phyloP scores from a whole-genome alignment of 805 yeast genomes.

The Candida tammaniensis region DNA sequence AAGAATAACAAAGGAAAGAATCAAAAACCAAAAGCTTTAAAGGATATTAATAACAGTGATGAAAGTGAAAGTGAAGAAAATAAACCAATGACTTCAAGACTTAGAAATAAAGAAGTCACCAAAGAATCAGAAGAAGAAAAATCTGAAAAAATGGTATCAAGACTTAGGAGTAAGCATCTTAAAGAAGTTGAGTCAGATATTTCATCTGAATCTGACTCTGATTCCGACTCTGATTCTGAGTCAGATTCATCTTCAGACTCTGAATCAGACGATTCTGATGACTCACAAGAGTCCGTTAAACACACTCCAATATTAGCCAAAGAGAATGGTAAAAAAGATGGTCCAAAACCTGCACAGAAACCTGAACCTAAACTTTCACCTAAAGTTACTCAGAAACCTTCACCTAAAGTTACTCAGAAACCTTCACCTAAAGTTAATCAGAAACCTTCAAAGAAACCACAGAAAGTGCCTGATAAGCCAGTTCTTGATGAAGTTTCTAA shows the following conservation, averaged over 20 bases:
- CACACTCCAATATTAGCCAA: neutral
- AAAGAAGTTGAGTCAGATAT: too few relatives aligned
- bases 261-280: slow-evolving; percentile 3
- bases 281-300: neutral
- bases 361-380: neutral
- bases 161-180: too few relatives aligned
- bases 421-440: neutral
- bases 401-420: neutral
- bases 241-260: slow-evolving; percentile 5
- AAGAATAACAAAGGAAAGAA: neutral
- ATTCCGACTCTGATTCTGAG: slow-evolving; percentile 12
- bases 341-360: neutral
- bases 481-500: slow-evolving; percentile 1
- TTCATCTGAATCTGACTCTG: slow-evolving; percentile 11
- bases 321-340: neutral
- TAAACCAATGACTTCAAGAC: too few relatives aligned
- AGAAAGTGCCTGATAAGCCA: slow-evolving; percentile 1
- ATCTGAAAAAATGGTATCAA: too few relatives aligned
- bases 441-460: neutral
- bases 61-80: too few relatives aligned
- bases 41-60: too few relatives aligned
- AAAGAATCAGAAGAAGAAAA: neutral
- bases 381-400: neutral
- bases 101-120: too few relatives aligned
- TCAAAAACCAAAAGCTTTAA: neutral